phyloP scores from a whole-genome alignment of 305 asterid species.

The Withania somnifera region DNA sequence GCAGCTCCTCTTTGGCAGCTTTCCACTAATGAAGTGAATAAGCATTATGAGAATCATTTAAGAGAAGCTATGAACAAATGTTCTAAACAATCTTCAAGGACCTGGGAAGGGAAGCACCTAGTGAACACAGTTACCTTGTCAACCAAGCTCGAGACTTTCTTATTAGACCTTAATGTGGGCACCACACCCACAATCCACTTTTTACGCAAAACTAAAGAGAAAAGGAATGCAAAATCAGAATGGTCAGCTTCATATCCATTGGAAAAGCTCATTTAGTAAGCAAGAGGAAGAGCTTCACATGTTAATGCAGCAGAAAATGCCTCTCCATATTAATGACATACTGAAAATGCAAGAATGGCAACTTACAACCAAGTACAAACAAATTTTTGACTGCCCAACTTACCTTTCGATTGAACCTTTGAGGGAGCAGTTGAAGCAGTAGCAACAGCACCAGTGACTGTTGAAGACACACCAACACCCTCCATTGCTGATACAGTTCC shows the following conservation, averaged over 20 bases:
- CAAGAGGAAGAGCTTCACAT: neutral
- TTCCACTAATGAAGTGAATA: conserved; percentile 60
- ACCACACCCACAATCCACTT: conserved; percentile 57
- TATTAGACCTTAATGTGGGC: conserved; percentile 75
- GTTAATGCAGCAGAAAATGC: neutral
- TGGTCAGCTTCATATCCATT: neutral
- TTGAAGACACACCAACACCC: conserved; percentile 27
- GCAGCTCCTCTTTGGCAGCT: conserved; percentile 96
- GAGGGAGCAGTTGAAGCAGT: conserved; percentile 37
- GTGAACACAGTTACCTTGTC: conserved; percentile 57
- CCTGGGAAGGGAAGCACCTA: neutral
- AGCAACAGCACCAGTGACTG: conserved; percentile 26
- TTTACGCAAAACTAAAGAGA: conserved; percentile 59
- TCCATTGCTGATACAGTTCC: conserved; percentile 19
- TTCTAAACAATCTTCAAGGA: neutral
- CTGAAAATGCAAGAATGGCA: neutral
- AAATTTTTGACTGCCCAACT: neutral
- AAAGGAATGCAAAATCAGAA: conserved; percentile 12
- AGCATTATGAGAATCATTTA: neutral
- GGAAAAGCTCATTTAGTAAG: neutral
- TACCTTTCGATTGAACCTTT: conserved; percentile 70
- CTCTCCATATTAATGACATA: neutral
- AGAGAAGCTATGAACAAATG: neutral
- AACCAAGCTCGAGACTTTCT: conserved; percentile 92
- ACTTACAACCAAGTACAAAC: neutral